These are phyloP conservation scores for Triangularia setosa DNA, from an alignment of 2,329 filamentous ascomycete species.

Conservation along the genomic window DNA sequence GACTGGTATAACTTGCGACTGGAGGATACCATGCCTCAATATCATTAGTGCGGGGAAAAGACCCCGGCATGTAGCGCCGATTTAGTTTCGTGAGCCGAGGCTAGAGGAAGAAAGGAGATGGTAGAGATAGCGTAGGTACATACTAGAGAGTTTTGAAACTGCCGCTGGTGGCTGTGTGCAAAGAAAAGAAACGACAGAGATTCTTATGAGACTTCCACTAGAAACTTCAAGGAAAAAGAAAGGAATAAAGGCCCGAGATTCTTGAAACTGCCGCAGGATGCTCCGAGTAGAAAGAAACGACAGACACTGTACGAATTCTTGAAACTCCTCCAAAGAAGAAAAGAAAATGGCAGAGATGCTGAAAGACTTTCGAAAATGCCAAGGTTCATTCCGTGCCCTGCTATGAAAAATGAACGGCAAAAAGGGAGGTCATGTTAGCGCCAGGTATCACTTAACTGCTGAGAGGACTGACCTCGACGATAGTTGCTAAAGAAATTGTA, in stretches of 20 bases:
- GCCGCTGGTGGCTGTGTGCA: too few relatives aligned
- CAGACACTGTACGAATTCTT: too few relatives aligned
- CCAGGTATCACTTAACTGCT: neutral
- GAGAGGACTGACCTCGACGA: neutral
- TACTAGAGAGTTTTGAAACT: too few relatives aligned
- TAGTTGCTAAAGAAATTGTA: neutral
- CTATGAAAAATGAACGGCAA: neutral
- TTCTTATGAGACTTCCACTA: too few relatives aligned
- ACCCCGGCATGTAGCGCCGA: too few relatives aligned
- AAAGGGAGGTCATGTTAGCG: neutral
- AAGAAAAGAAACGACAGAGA: too few relatives aligned
- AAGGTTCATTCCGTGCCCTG: neutral
- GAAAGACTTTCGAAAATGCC: neutral
- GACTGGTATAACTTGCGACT: neutral
- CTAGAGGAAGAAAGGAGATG: too few relatives aligned
- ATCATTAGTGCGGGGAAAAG: neutral
- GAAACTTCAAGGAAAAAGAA: too few relatives aligned
- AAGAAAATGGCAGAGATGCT: neutral
- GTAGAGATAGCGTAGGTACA: too few relatives aligned
- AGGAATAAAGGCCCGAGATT: too few relatives aligned
- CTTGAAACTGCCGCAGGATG: neutral
- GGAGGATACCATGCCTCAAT: neutral
- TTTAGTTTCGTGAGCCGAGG: too few relatives aligned
- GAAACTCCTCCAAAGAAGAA: neutral
- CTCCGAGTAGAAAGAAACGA: neutral